These are phyloP conservation scores for Spongispora temasekensis DNA, from an alignment of 1,284 basidiomycete species.

Conservation along the genomic window DNA sequence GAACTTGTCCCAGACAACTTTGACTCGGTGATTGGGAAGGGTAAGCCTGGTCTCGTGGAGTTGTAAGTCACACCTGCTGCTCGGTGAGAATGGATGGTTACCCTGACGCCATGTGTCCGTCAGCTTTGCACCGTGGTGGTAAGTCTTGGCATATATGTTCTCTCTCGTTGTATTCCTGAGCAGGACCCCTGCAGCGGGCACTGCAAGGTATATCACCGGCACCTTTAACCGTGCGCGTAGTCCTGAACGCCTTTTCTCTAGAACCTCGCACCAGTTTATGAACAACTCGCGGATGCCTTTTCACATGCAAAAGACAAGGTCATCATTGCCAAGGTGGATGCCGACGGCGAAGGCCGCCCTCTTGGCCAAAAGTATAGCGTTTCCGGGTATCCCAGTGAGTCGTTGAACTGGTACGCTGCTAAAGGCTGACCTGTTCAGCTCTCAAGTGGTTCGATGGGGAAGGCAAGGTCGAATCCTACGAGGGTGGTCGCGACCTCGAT, in stretches of 20 bases:
- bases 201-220: constrained; percentile 63
- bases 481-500: constrained; percentile 81
- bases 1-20: constrained; percentile 80
- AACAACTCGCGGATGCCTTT: constrained; percentile 88
- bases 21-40: constrained; percentile 71
- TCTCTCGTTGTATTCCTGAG: too few species aligned
- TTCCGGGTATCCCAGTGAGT: constrained; percentile 84
- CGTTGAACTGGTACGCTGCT: too few species aligned
- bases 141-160: constrained; percentile 31
- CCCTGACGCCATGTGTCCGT: constrained; percentile 1
- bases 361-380: constrained; percentile 77
- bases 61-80: constrained; percentile 61
- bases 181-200: constrained; percentile 74
- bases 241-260: constrained; percentile 31
- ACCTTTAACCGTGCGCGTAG: neutral
- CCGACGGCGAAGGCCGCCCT: constrained; percentile 80
- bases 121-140: constrained; percentile 87
- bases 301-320: constrained; percentile 79
- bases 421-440: too few species aligned
- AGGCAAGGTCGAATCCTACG: constrained; percentile 72
- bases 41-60: constrained; percentile 84
- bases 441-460: constrained; percentile 87
- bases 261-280: constrained; percentile 87
- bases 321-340: constrained; percentile 90
- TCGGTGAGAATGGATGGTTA: neutral